A percentile compares a stretch with the other conserved stretches of the same genome.
Evolutionary conservation across 1,284 basidiomycete species (phyloP).

Genomic region (Trichosporon coremiiforme): DNA sequence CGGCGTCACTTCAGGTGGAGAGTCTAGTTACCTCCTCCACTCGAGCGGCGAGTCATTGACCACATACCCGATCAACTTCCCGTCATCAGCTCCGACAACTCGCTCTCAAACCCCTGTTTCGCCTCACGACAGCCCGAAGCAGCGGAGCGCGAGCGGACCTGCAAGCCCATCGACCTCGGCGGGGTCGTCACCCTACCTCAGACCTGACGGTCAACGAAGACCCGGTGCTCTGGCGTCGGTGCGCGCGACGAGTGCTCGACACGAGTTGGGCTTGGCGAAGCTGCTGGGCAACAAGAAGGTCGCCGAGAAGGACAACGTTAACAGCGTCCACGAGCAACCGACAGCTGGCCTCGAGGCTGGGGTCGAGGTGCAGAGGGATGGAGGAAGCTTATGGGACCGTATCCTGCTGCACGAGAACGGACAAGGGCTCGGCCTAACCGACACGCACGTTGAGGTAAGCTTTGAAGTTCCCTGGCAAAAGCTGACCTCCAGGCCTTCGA

Average conservation of each 20-base stretch:
- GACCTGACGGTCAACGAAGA: conserved; percentile 4
- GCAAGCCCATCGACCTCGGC: background rate
- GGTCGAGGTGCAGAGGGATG: conserved; percentile 45
- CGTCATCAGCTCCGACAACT: conserved; percentile 19
- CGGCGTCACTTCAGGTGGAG: conserved; percentile 31
- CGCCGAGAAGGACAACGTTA: background rate
- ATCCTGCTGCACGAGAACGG: conserved; percentile 37
- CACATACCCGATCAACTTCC: conserved; percentile 46
- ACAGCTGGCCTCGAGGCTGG: conserved; percentile 42
- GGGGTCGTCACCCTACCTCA: conserved; percentile 20
- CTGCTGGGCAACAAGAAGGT: conserved; percentile 37
- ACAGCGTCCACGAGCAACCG: background rate
- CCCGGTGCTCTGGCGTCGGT: conserved; percentile 26
- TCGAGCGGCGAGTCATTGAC: conserved; percentile 39
- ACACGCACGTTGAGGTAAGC: conserved; percentile 39
- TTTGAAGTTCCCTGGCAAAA: background rate
- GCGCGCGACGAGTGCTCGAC: conserved; percentile 17
- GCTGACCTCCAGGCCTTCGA: conserved; percentile 30
- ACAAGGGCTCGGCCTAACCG: conserved; percentile 40
- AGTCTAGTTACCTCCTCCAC: conserved; percentile 43
- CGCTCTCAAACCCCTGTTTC: background rate
- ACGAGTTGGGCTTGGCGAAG: conserved; percentile 44
- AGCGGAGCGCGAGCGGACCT: conserved; percentile 7
- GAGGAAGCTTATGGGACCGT: conserved; percentile 43
- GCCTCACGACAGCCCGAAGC: background rate